Percentiles rank a stretch among this genome's conserved stretches.
These are phyloP conservation scores for Termitomyces sp. DNA, from an alignment of 768 basidiomycete genomes.

Conservation along the genomic window DNA sequence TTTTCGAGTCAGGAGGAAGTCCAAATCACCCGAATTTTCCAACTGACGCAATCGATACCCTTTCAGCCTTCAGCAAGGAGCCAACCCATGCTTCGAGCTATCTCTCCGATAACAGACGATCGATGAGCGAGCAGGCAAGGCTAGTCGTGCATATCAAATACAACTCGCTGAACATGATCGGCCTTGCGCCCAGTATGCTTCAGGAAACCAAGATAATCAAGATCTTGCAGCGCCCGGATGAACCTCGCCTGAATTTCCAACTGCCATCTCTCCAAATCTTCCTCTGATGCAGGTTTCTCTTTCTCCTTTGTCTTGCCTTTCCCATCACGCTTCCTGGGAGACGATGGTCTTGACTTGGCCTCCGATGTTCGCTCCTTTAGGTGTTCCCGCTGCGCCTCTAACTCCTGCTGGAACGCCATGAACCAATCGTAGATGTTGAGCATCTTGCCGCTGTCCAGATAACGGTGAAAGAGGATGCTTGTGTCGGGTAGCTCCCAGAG, in stretches of 20 bases:
- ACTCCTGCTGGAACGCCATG: conserved; percentile 64
- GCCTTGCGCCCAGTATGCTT: conserved; percentile 76
- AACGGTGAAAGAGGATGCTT: conserved; percentile 72
- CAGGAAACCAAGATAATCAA: conserved; percentile 77
- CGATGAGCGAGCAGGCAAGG: too few species aligned
- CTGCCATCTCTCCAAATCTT: conserved; percentile 42
- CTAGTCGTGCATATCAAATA: conserved; percentile 50
- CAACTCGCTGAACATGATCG: conserved; percentile 70
- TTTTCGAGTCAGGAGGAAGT: too few species aligned
- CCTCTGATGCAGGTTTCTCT: conserved; percentile 31
- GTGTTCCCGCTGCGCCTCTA: conserved; percentile 54
- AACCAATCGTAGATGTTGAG: conserved; percentile 91
- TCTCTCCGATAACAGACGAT: too few species aligned
- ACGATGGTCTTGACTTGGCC: conserved; percentile 2
- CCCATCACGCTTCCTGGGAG: conserved; percentile 14
- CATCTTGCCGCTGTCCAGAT: conserved; percentile 76
- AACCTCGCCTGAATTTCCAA: conserved; percentile 74
- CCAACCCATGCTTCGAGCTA: too few species aligned
- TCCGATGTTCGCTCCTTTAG: conserved; percentile 12
- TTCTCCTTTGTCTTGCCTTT: conserved; percentile 20
- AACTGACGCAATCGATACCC: too few species aligned
- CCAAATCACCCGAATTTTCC: too few species aligned
- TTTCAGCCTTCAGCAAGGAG: too few species aligned
- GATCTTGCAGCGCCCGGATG: conserved; percentile 74
- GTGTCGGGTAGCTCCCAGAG: conserved; percentile 67